Conservation (phyloP, 192 early-diverging fungal species). For the Rhizoclosmatium globosum region DNA sequence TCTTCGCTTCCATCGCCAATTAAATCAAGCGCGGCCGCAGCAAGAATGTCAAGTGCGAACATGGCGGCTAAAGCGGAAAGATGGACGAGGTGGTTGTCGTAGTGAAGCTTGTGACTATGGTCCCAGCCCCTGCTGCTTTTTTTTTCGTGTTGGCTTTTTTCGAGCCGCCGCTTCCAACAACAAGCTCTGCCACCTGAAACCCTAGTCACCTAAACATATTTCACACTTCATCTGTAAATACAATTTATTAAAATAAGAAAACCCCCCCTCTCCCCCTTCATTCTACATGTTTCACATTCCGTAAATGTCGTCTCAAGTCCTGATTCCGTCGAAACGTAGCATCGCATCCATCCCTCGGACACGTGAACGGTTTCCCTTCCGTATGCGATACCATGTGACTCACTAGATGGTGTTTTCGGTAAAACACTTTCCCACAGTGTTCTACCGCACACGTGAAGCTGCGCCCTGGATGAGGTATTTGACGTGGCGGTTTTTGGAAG, state of each 20-base stretch:
- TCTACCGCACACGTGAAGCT: background rate
- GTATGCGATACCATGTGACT: conserved; percentile 18
- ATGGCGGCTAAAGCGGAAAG: background rate
- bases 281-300: conserved; percentile 4
- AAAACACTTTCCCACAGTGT: conserved; percentile 7
- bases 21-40: conserved; percentile 1
- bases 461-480: too few relatives aligned
- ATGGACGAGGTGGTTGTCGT: background rate
- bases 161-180: too few relatives aligned
- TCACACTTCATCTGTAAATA: background rate
- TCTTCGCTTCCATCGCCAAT: background rate
- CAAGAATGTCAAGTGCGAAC: conserved; percentile 21
- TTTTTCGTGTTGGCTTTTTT: too few relatives aligned
- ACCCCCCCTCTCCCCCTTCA: background rate
- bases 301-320: conserved; percentile 15
- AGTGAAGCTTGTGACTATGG: background rate
- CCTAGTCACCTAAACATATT: too few relatives aligned
- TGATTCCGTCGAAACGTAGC: conserved; percentile 28
- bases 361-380: background rate
- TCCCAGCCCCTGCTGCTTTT: too few relatives aligned
- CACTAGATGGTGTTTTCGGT: conserved; percentile 23
- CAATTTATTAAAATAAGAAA: background rate
- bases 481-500: too few relatives aligned
- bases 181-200: too few relatives aligned
- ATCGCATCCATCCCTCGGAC: conserved; percentile 10